Evolutionary conservation across 2,329 filamentous ascomycete genomes (phyloP), one percentile per base, ranked within the genome.

Genomic region (Bisporella sp.): DNA sequence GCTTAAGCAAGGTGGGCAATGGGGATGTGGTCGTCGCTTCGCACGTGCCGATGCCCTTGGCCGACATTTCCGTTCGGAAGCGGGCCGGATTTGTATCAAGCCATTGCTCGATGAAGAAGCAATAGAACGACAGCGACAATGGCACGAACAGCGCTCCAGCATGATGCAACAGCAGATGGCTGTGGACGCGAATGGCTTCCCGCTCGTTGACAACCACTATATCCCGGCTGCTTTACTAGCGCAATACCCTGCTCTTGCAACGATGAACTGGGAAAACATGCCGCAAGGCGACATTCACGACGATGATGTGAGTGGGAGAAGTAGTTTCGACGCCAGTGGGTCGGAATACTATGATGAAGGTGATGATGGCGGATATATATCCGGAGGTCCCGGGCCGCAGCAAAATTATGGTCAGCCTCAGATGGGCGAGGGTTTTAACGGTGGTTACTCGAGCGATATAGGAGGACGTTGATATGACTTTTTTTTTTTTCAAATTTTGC

Each of bases 41-140:
- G 93, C 93, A 12, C 88, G 93, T 60, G 93, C 93, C 5, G 93
- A 99, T 72, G 93, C 93, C 5, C 76, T 99, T 2, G 93, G 93
- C 2, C 81, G 91, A 8, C 93, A 96, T 71, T 99, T 99, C 74
- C 80, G 93, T 48, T 96, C 89, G 2, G 93, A 99, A 71, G 93
- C 93, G 3, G 93, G 93, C 5, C 82, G 93, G 32, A 88, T 96
- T 48, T 99, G 93, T 65, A 99, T 99, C 70, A 96, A 95, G 61
- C 91, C 93, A n/a, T 73, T 99, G 9, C 77, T 99, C 1, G 93
- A 99, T 57, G 93, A 99, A 69, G 93, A 99, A 72, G 86, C 90
- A 49, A 72, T 84, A 35, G 90, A 95, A 62, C 77, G 89, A 33
- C 87, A 95, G 62, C 82, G 86, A 44, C 73, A 78, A 31, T 86